Evolutionary conservation across 148 eudicot species (phyloP).

Genomic region (Amaranthus cruentus): DNA sequence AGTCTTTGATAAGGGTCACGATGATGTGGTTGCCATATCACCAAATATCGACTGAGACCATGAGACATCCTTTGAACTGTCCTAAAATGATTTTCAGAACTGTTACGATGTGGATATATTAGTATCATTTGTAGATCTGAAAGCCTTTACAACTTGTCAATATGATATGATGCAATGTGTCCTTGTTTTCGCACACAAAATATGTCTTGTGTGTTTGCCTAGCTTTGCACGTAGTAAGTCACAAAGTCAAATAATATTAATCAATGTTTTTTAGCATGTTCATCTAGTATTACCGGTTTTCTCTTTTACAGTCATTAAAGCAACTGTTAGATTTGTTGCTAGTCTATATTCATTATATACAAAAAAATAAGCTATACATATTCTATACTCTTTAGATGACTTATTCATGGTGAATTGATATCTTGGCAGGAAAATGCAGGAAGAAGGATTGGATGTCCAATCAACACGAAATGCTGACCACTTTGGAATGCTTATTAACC

Average conservation of each 20-base stretch:
- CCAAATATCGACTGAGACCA: too few species aligned
- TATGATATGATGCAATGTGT: too few species aligned
- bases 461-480: slow-evolving; percentile 69
- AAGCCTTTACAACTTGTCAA: too few species aligned
- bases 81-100: too few species aligned
- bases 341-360: background rate
- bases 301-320: background rate
- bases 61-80: too few species aligned
- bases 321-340: background rate
- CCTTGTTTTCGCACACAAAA: too few species aligned
- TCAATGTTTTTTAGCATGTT: background rate
- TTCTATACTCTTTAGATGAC: background rate
- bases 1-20: too few species aligned
- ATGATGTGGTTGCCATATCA: too few species aligned
- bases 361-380: too few species aligned
- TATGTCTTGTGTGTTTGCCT: background rate
- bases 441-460: slow-evolving; percentile 57
- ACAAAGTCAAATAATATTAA: background rate
- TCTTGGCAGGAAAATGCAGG: slow-evolving; percentile 73
- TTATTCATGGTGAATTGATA: slow-evolving; percentile 3
- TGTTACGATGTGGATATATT: too few species aligned
- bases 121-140: too few species aligned
- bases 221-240: background rate
- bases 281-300: background rate
- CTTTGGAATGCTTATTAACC: slow-evolving; percentile 86